A percentile compares a stretch with the other conserved stretches of the same genome.
phyloP scores from a whole-genome alignment of 2,329 filamentous ascomycete genomes.

The Botrytis elliptica region DNA sequence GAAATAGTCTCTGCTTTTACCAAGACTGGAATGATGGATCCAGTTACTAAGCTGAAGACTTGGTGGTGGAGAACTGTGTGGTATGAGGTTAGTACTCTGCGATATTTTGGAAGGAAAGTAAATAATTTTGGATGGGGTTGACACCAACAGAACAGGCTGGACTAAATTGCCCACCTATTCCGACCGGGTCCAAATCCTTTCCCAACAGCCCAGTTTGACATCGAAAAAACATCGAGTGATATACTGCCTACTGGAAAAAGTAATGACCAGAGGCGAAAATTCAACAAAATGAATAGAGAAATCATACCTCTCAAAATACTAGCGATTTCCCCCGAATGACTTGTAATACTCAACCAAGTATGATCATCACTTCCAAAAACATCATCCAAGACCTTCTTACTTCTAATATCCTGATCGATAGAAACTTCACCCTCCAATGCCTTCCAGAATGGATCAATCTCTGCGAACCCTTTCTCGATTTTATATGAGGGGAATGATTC shows the following conservation, averaged over 20 bases:
- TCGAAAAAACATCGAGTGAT: too few species aligned
- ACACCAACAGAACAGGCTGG: too few species aligned
- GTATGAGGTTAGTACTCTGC: background rate
- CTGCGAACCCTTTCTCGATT: constrained; percentile 62
- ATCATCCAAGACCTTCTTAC: constrained; percentile 50
- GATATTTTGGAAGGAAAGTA: too few species aligned
- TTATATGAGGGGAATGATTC: constrained; percentile 51
- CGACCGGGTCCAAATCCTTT: too few species aligned
- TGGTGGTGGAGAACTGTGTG: constrained; percentile 55
- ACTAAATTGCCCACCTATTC: too few species aligned
- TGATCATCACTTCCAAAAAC: constrained; percentile 53
- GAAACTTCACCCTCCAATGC: constrained; percentile 44
- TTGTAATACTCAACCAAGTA: constrained; percentile 59
- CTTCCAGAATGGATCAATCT: constrained; percentile 53
- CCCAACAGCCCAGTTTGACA: too few species aligned
- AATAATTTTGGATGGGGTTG: too few species aligned
- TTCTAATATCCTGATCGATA: constrained; percentile 50
- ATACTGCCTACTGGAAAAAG: background rate
- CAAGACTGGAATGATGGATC: constrained; percentile 65
- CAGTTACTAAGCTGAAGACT: constrained; percentile 59
- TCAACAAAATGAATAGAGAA: background rate
- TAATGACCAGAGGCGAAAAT: background rate
- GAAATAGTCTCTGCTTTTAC: constrained; percentile 55
- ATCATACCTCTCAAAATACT: constrained; percentile 45
- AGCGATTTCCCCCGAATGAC: constrained; percentile 57